phyloP scores from a whole-genome alignment of 805 yeast species.

The Metahyphopichia silvanorum region DNA sequence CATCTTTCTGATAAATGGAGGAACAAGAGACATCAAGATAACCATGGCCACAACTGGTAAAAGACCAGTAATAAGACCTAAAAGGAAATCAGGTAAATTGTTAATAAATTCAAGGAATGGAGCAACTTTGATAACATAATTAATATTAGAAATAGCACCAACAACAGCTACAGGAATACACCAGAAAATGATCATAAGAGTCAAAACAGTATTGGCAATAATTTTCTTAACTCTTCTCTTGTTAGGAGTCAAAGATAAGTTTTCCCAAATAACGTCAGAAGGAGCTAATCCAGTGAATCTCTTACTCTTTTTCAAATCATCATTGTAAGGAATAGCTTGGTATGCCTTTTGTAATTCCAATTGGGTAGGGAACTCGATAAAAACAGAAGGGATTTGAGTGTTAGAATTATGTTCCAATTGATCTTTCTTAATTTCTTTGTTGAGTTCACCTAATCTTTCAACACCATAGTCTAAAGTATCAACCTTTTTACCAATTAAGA shows the following conservation, averaged over 20 bases:
- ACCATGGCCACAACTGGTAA: constrained; percentile 67
- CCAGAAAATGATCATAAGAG: constrained; percentile 63
- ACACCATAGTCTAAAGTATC: constrained; percentile 75
- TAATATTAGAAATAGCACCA: constrained; percentile 68
- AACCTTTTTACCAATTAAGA: constrained; percentile 77
- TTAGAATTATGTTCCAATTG: constrained; percentile 54
- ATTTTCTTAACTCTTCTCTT: constrained; percentile 56
- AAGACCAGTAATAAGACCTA: constrained; percentile 66
- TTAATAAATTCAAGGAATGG: constrained; percentile 56
- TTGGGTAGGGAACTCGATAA: constrained; percentile 79
- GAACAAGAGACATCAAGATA: constrained; percentile 62
- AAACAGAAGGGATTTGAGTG: constrained; percentile 63
- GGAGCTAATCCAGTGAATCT: constrained; percentile 68
- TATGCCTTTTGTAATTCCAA: constrained; percentile 85
- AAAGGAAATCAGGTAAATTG: constrained; percentile 47
- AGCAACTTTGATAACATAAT: constrained; percentile 51
- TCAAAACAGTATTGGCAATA: constrained; percentile 61
- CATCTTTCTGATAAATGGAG: constrained; percentile 60
- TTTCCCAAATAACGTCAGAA: constrained; percentile 82
- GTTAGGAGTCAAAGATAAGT: constrained; percentile 55
- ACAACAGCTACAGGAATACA: constrained; percentile 77
- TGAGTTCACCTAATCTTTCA: constrained; percentile 64
- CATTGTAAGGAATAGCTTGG: constrained; percentile 69
- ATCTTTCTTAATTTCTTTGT: constrained; percentile 55
- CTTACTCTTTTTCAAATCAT: constrained; percentile 44